These are phyloP conservation scores for Ogataea populi-albae DNA, from an alignment of 805 yeast genomes.

Conservation along the genomic window DNA sequence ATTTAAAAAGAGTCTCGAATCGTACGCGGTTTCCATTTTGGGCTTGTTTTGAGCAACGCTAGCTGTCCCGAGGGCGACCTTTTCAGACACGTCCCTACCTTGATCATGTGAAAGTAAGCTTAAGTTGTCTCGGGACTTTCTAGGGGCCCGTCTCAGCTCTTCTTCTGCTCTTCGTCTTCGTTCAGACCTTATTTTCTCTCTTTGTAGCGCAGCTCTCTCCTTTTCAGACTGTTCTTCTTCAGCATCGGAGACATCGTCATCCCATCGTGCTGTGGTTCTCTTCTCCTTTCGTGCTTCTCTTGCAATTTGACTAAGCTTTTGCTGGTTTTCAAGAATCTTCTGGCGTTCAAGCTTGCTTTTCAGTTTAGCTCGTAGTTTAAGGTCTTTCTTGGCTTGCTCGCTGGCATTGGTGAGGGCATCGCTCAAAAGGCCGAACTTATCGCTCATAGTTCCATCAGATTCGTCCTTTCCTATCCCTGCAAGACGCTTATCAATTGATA, in stretches of 20 bases:
- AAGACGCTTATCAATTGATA: conserved; percentile 74
- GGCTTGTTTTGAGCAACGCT: conserved; percentile 24
- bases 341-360: conserved; percentile 49
- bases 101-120: conserved; percentile 41
- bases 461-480: conserved; percentile 46
- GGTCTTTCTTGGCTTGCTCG: conserved; percentile 53
- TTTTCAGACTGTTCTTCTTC: conserved; percentile 14
- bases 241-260: conserved; percentile 9
- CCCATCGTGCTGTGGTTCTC: conserved; percentile 16
- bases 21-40: conserved; percentile 46
- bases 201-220: conserved; percentile 25
- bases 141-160: conserved; percentile 41
- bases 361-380: conserved; percentile 48
- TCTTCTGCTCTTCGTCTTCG: conserved; percentile 46
- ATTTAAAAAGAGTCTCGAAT: conserved; percentile 53
- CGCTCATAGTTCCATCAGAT: conserved; percentile 41
- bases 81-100: conserved; percentile 55
- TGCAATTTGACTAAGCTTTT: conserved; percentile 48
- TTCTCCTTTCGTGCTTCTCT: conserved; percentile 41
- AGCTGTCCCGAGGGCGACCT: conserved; percentile 48
- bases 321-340: conserved; percentile 49
- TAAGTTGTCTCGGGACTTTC: conserved; percentile 44
- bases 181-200: conserved; percentile 41
- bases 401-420: conserved; percentile 74
- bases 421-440: conserved; percentile 60